These are phyloP conservation scores for Populus tremula DNA, from an alignment of 345 rosid genomes.

Conservation along the genomic window DNA sequence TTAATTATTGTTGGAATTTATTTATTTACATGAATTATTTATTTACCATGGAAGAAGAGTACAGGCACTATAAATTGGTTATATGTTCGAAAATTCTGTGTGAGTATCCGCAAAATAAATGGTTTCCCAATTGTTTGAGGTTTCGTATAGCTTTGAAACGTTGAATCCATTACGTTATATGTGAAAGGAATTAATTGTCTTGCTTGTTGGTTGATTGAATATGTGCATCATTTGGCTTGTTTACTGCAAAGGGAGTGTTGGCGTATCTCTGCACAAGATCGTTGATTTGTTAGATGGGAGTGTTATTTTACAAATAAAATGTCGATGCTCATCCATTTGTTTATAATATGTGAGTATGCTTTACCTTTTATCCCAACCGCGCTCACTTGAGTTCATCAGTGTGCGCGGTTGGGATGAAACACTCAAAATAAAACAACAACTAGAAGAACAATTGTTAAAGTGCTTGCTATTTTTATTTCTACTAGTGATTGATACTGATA, in stretches of 20 bases:
- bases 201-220: neutral
- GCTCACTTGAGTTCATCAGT: neutral
- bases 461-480: neutral
- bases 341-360: neutral
- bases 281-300: neutral
- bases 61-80: neutral
- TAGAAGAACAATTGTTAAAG: neutral
- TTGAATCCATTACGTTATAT: neutral
- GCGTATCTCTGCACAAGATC: neutral
- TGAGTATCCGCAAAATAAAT: neutral
- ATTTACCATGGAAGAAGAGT: neutral
- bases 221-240: neutral
- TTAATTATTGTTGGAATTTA: neutral
- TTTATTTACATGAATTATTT: neutral
- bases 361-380: neutral
- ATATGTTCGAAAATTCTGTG: neutral
- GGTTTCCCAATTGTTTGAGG: neutral
- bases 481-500: neutral
- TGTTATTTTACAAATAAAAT: neutral
- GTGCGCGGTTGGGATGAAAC: neutral
- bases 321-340: neutral
- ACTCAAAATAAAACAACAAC: neutral
- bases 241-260: neutral
- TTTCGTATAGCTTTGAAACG: neutral
- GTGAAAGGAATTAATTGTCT: neutral